These are phyloP conservation scores for Pezicula neosporulosa DNA, from an alignment of 2,329 filamentous ascomycete species.

Conservation along the genomic window DNA sequence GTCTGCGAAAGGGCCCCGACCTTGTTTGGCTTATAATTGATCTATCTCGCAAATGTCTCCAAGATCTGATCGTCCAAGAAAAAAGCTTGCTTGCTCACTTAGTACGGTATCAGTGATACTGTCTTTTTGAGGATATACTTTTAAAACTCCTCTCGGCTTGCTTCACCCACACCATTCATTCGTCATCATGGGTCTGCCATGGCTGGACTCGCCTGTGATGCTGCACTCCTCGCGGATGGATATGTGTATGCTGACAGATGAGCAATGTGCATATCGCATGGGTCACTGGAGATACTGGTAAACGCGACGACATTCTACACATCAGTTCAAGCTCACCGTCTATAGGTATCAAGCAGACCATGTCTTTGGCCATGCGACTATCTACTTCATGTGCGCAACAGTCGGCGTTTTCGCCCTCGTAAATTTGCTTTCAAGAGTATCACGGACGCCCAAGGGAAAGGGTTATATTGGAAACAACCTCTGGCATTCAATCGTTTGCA, in stretches of 20 bases:
- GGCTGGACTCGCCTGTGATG: conserved; percentile 7
- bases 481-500: conserved; percentile 1
- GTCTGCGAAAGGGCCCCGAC: too few species aligned
- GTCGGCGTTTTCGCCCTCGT: conserved; percentile 8
- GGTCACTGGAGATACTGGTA: conserved; percentile 12
- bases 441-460: not conserved
- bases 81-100: too few species aligned
- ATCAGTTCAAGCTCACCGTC: not conserved
- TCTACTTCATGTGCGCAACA: conserved; percentile 12
- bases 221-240: conserved; percentile 7
- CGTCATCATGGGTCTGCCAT: conserved; percentile 3
- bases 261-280: conserved; percentile 5
- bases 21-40: too few species aligned
- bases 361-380: conserved; percentile 8
- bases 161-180: too few species aligned
- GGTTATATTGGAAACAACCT: not conserved
- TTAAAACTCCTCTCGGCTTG: too few species aligned
- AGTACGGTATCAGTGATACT: too few species aligned
- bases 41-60: too few species aligned
- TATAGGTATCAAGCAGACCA: conserved; percentile 11
- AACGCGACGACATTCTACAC: not conserved
- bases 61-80: too few species aligned
- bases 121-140: too few species aligned
- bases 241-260: conserved; percentile 5
- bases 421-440: conserved; percentile 2